Evolutionary conservation across 2,329 filamentous ascomycete genomes (phyloP).

Genomic region (Colletotrichum cuscutae): DNA sequence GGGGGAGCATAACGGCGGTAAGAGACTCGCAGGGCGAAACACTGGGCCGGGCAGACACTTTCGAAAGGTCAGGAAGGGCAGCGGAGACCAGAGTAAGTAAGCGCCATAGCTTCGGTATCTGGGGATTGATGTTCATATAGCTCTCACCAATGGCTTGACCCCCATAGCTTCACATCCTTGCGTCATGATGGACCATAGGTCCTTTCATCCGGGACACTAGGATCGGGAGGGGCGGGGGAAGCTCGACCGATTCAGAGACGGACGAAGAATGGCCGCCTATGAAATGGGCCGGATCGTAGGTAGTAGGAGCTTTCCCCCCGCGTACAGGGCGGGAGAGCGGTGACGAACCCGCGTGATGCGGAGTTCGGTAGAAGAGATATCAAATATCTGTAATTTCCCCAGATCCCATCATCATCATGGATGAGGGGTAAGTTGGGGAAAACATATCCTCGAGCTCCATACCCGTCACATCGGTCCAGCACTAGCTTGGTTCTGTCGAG

Average conservation of each 20-base stretch:
- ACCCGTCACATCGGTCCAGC: constrained; percentile 2
- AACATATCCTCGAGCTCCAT: background rate
- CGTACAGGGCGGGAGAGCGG: background rate
- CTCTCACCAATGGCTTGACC: background rate
- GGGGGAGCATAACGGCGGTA: constrained; percentile 11
- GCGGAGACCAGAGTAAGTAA: background rate
- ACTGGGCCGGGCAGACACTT: background rate
- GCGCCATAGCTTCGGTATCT: background rate
- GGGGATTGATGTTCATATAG: constrained; percentile 2
- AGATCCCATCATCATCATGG: background rate
- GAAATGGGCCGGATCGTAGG: background rate
- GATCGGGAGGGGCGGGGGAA: background rate
- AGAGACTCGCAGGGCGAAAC: too few species aligned
- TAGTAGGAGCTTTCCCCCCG: background rate
- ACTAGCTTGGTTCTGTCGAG: background rate
- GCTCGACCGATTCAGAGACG: background rate
- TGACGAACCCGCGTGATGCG: constrained; percentile 5
- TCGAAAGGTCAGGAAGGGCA: background rate
- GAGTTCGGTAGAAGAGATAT: background rate
- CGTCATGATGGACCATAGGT: background rate
- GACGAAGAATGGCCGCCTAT: constrained; percentile 14
- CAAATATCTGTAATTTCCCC: background rate
- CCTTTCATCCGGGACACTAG: constrained; percentile 1
- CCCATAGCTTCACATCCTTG: background rate
- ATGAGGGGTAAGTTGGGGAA: constrained; percentile 27